These are phyloP conservation scores for Orbilia javanica DNA, from an alignment of 2,329 filamentous ascomycete species.

Conservation along the genomic window DNA sequence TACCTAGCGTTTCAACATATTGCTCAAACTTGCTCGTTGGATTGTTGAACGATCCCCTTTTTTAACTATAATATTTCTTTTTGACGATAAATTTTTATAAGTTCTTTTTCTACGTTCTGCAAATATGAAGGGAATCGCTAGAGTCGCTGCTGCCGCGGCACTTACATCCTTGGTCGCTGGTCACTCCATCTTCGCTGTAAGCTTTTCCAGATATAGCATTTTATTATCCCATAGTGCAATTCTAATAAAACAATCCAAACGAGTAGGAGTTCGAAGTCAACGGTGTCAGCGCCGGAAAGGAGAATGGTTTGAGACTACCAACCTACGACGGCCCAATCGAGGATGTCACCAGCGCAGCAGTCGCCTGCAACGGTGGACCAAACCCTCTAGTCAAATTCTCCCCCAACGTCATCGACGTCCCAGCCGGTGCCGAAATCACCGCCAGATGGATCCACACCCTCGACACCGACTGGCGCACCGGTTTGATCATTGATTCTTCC, in stretches of 20 bases:
- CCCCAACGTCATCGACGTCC: constrained; percentile 66
- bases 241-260: not conserved
- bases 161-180: constrained; percentile 47
- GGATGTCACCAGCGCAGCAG: constrained; percentile 62
- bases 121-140: constrained; percentile 45
- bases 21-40: constrained; percentile 42
- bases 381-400: constrained; percentile 64
- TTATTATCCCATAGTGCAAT: not conserved
- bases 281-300: constrained; percentile 55
- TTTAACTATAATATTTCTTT: constrained; percentile 31
- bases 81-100: constrained; percentile 3
- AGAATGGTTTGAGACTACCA: constrained; percentile 48
- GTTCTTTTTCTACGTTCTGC: constrained; percentile 15
- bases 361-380: constrained; percentile 67
- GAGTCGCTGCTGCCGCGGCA: constrained; percentile 37
- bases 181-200: constrained; percentile 55
- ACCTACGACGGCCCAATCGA: constrained; percentile 65
- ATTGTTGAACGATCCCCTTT: constrained; percentile 30
- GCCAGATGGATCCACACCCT: constrained; percentile 70
- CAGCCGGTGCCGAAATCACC: constrained; percentile 68
- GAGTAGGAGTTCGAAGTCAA: constrained; percentile 57
- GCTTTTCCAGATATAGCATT: not conserved
- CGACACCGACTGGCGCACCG: constrained; percentile 65
- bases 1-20: constrained; percentile 41
- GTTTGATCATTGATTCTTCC: constrained; percentile 68